Evolutionary conservation across 2,329 filamentous ascomycete species (phyloP).

Genomic region (Pseudocercospora ulei): DNA sequence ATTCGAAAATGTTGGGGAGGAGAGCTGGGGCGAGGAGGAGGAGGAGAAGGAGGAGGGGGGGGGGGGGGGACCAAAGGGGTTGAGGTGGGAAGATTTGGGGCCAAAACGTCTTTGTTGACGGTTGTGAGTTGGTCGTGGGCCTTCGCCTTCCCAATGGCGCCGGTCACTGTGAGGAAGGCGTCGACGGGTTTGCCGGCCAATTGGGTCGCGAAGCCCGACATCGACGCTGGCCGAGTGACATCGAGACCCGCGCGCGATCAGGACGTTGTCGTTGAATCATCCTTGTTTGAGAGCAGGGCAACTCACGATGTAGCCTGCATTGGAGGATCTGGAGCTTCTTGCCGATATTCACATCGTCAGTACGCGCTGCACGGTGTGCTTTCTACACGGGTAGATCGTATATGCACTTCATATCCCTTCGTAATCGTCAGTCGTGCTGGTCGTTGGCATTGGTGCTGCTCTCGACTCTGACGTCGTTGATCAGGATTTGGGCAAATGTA

Average conservation of each 20-base stretch:
- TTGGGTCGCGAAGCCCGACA: constrained; percentile 31
- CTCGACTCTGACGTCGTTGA: constrained; percentile 17
- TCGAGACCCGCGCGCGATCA: constrained; percentile 28
- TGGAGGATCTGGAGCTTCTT: constrained; percentile 30
- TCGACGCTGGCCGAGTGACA: constrained; percentile 33
- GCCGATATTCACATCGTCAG: constrained; percentile 26
- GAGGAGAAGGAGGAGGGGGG: constrained; percentile 40
- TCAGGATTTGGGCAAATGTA: constrained; percentile 21
- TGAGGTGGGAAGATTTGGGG: constrained; percentile 38
- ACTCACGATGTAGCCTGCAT: constrained; percentile 27
- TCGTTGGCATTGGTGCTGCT: background rate
- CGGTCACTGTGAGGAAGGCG: constrained; percentile 36
- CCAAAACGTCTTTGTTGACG: constrained; percentile 30
- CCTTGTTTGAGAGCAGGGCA: background rate
- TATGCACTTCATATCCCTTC: constrained; percentile 23
- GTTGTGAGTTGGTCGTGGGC: constrained; percentile 33
- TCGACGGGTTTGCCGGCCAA: constrained; percentile 32
- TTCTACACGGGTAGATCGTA: constrained; percentile 5
- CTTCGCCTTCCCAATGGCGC: constrained; percentile 32
- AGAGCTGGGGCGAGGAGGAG: constrained; percentile 41
- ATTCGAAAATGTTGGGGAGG: constrained; percentile 36
- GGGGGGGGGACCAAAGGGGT: constrained; percentile 41
- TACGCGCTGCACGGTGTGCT: too few species aligned
- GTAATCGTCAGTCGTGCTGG: constrained; percentile 5
- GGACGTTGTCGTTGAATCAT: background rate